A percentile compares a stretch with the other conserved stretches of the same genome.
phyloP scores from a whole-genome alignment of 2,329 filamentous ascomycete genomes.

The Aspergillus sp. region DNA sequence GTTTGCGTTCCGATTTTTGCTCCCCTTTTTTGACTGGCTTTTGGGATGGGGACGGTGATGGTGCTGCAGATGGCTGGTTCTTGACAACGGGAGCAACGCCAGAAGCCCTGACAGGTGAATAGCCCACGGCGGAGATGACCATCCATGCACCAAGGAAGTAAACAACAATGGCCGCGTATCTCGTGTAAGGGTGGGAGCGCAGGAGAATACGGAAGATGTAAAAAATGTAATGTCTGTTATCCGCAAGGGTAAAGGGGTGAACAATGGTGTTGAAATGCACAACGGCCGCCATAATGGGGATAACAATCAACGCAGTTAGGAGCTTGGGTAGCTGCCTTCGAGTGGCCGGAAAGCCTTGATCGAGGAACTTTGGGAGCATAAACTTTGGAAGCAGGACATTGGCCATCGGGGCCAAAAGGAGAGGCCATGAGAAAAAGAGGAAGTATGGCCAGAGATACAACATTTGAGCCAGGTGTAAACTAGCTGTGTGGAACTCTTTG shows the following conservation, averaged over 20 bases:
- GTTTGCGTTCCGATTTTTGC: constrained; percentile 25
- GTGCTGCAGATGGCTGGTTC: constrained; percentile 12
- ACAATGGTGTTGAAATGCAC: constrained; percentile 87
- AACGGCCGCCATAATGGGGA: constrained; percentile 46
- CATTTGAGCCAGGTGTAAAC: constrained; percentile 86
- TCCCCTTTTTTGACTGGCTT: constrained; percentile 6
- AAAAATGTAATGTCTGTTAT: constrained; percentile 97
- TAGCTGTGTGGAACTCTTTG: constrained; percentile 90
- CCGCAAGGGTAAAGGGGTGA: constrained; percentile 92
- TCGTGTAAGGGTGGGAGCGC: constrained; percentile 61
- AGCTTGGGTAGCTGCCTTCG: constrained; percentile 40
- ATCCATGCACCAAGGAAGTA: constrained; percentile 73
- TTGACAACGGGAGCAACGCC: constrained; percentile 19
- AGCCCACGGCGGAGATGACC: constrained; percentile 63
- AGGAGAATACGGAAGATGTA: constrained; percentile 89
- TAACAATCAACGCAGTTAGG: constrained; percentile 34
- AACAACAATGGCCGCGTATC: constrained; percentile 65
- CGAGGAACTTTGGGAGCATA: constrained; percentile 34
- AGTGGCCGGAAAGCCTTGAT: constrained; percentile 33
- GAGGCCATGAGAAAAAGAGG: constrained; percentile 81
- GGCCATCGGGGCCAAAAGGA: constrained; percentile 62
- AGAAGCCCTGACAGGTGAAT: constrained; percentile 26
- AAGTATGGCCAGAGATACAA: constrained; percentile 94
- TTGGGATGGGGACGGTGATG: background rate
- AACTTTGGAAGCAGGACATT: constrained; percentile 34